Conservation (phyloP, 306 rosid species). For the Ceratonia siliqua region DNA sequence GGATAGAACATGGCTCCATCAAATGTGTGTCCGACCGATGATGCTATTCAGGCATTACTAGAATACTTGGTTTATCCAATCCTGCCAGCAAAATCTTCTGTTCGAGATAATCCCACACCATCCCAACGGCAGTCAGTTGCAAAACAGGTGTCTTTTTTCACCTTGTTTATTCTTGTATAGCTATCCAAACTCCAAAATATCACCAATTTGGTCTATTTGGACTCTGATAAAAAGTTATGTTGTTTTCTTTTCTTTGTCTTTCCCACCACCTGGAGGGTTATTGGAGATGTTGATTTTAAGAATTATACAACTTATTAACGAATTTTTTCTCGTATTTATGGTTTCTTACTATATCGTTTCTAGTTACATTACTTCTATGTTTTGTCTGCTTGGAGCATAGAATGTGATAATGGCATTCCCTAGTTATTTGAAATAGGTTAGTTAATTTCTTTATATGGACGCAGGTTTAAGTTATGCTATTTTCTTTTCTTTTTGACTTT, state of each 20-base stretch:
- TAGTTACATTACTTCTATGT: background rate
- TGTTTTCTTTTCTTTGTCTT: too few species aligned
- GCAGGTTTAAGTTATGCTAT: too few species aligned
- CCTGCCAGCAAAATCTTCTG: conserved; percentile 59
- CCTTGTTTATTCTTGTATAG: too few species aligned
- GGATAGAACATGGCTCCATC: conserved; percentile 44
- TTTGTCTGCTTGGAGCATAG: too few species aligned
- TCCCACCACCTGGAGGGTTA: background rate
- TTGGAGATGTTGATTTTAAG: background rate
- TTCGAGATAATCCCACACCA: conserved; percentile 46
- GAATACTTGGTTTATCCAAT: conserved; percentile 64
- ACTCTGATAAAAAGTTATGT: too few species aligned
- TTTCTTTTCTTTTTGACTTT: too few species aligned
- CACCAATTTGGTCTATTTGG: too few species aligned
- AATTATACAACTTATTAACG: background rate
- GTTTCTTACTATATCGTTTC: background rate
- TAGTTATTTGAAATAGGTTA: too few species aligned
- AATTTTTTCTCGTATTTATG: background rate
- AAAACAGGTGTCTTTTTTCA: conserved; percentile 58
- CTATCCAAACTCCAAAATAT: too few species aligned
- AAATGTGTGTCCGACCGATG: conserved; percentile 67
- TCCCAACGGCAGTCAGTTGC: conserved; percentile 56
- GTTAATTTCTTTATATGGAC: too few species aligned
- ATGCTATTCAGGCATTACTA: conserved; percentile 59
- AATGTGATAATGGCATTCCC: too few species aligned